Percentiles rank a stretch among this genome's conserved stretches.
Conservation (phyloP, 1,284 basidiomycete species). For the Pseudomicrostroma phylloplanum region DNA sequence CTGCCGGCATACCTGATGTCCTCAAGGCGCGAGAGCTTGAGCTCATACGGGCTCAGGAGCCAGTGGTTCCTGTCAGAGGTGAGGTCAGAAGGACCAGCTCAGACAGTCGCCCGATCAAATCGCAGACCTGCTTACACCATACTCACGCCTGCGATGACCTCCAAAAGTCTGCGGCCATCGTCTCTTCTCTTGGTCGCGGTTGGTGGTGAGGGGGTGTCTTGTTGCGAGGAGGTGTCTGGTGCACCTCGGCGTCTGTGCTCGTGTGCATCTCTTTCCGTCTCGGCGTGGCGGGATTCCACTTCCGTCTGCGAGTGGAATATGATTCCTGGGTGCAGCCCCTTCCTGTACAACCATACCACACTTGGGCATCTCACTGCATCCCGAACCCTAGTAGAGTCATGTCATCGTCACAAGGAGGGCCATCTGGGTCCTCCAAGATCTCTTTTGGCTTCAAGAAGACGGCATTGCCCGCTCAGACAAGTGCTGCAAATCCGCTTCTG, state of each 20-base stretch:
- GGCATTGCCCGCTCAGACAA: too few species aligned
- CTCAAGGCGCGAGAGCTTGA: conserved; percentile 34
- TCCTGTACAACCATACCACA: too few species aligned
- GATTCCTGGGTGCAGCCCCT: too few species aligned
- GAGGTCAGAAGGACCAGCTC: not conserved
- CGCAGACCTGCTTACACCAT: not conserved
- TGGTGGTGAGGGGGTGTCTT: too few species aligned
- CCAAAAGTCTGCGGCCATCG: conserved; percentile 6
- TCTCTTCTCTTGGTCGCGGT: not conserved
- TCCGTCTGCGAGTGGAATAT: too few species aligned
- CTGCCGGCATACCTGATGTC: conserved; percentile 34
- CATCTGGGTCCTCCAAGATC: conserved; percentile 19
- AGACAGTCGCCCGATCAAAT: not conserved
- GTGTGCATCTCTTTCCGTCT: too few species aligned
- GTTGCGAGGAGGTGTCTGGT: too few species aligned
- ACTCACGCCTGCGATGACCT: conserved; percentile 6
- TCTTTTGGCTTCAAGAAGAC: conserved; percentile 28
- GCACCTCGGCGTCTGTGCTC: too few species aligned
- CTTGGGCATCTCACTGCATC: too few species aligned
- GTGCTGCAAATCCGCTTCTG: not conserved
- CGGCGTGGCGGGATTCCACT: too few species aligned
- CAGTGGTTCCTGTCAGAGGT: conserved; percentile 37
- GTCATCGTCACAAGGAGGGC: not conserved
- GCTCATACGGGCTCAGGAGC: conserved; percentile 35
- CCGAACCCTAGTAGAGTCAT: not conserved